Percentiles rank a stretch among this genome's conserved stretches.
Conservation (phyloP, 768 basidiomycete species). For the Leccinum pellstonianum region DNA sequence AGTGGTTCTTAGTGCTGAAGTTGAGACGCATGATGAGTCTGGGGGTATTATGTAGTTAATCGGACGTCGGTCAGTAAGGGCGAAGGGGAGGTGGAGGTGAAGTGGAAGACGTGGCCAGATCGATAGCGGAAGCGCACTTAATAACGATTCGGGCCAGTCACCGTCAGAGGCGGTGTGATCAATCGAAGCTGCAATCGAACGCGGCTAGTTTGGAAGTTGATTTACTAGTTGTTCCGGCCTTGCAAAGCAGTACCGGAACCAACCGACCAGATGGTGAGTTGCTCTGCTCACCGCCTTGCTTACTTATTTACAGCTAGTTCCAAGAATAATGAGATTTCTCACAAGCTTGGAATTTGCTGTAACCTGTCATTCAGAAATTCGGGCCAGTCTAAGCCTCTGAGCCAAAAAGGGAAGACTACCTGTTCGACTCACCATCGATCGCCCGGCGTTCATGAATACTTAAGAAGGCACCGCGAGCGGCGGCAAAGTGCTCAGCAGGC, state of each 20-base stretch:
- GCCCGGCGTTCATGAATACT: not conserved
- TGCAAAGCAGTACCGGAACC: not conserved
- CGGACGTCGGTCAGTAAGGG: not conserved
- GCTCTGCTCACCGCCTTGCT: not conserved
- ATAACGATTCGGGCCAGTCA: not conserved
- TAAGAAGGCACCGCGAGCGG: not conserved
- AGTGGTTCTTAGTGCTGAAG: slow-evolving; percentile 19
- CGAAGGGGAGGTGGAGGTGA: not conserved
- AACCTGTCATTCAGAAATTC: not conserved
- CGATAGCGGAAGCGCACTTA: not conserved
- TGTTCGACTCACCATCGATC: not conserved
- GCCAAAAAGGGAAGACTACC: not conserved
- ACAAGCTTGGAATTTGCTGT: not conserved
- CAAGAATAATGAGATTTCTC: not conserved
- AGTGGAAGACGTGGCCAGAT: not conserved
- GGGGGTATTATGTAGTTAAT: not conserved
- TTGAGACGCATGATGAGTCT: slow-evolving; percentile 20
- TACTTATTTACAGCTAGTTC: not conserved
- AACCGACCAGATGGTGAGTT: not conserved
- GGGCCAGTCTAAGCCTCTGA: too few species aligned
- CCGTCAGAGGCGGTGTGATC: not conserved
- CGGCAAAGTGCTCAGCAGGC: not conserved
- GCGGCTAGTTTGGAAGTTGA: not conserved
- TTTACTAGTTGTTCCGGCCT: not conserved
- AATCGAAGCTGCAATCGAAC: not conserved